Conservation (phyloP, 2,329 filamentous ascomycete genomes). For the Diaporthe citrichinensis region DNA sequence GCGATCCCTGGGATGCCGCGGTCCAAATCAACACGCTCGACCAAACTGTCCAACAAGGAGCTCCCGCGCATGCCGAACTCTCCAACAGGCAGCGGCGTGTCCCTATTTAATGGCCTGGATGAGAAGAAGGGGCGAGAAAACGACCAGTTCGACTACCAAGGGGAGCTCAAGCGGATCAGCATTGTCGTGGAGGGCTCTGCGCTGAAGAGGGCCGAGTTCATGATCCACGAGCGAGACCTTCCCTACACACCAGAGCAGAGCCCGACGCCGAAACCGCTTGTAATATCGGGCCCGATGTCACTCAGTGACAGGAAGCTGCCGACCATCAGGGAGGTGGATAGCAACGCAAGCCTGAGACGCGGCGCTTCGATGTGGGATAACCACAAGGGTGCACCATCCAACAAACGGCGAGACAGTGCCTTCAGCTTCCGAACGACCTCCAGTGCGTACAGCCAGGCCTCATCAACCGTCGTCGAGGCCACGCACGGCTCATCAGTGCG, state of each 20-base stretch:
- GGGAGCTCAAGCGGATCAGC: conserved; percentile 35
- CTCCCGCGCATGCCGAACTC: background rate
- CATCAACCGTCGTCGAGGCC: conserved; percentile 18
- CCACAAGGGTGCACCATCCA: background rate
- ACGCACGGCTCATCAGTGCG: background rate
- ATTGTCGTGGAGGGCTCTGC: conserved; percentile 27
- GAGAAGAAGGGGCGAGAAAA: conserved; percentile 7
- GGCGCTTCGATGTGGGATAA: background rate
- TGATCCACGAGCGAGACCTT: conserved; percentile 22
- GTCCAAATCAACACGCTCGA: conserved; percentile 18
- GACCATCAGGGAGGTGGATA: conserved; percentile 33
- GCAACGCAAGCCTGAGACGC: background rate
- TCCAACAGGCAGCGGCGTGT: background rate
- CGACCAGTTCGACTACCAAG: conserved; percentile 19
- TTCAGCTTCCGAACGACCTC: conserved; percentile 12
- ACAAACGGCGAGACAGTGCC: conserved; percentile 13
- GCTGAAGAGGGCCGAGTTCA: conserved; percentile 21
- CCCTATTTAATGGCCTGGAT: conserved; percentile 4
- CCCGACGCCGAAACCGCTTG: conserved; percentile 9
- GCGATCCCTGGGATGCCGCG: conserved; percentile 20
- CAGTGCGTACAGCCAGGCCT: conserved; percentile 32
- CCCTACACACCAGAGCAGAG: background rate
- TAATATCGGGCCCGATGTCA: background rate
- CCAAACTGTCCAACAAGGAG: conserved; percentile 1
- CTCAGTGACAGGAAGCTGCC: conserved; percentile 18